phyloP scores from a whole-genome alignment of 352 stramenopile species.

The Stramenopiles sp. region DNA sequence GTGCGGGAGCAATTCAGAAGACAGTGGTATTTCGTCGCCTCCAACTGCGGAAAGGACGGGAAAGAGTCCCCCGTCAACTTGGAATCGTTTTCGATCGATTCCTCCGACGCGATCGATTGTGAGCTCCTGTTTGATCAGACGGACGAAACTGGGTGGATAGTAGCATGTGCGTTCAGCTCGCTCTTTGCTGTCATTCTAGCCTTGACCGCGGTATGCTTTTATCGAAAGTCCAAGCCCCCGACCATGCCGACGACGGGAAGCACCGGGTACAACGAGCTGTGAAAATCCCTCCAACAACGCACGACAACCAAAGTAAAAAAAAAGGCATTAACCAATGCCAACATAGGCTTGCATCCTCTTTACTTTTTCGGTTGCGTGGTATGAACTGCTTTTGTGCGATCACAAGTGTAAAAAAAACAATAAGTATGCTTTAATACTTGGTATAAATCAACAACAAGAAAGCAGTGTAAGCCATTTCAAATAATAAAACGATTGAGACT shows the following conservation, averaged over 20 bases:
- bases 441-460: too few species aligned
- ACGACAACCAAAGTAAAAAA: too few species aligned
- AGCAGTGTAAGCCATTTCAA: too few species aligned
- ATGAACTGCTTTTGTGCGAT: too few species aligned
- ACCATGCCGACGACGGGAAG: not conserved
- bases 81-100: not conserved
- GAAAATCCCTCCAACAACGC: too few species aligned
- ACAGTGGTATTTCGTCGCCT: conserved; percentile 1
- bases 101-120: not conserved
- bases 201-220: not conserved
- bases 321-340: too few species aligned
- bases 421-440: too few species aligned
- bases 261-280: not conserved
- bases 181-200: not conserved
- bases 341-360: too few species aligned
- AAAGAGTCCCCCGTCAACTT: not conserved
- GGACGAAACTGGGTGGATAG: not conserved
- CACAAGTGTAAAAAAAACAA: too few species aligned
- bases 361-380: too few species aligned
- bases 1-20: not conserved
- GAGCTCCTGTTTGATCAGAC: not conserved
- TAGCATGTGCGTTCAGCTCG: not conserved
- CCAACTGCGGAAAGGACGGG: not conserved
- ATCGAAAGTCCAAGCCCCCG: not conserved
- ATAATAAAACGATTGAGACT: too few species aligned